These are phyloP conservation scores for Logfia minima DNA, from an alignment of 129 eudicot genomes.

Conservation along the genomic window DNA sequence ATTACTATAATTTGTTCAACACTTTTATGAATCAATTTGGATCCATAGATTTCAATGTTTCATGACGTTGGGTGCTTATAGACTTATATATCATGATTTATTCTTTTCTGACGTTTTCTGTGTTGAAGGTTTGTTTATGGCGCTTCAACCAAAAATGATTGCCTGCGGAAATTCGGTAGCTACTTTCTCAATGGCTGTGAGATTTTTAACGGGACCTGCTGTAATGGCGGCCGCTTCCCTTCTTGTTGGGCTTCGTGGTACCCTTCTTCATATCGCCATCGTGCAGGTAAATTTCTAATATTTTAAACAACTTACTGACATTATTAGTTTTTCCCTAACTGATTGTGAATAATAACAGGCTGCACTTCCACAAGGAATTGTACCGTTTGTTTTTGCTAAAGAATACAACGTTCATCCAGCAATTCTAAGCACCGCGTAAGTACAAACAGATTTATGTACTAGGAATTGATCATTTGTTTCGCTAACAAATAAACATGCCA, in stretches of 20 bases:
- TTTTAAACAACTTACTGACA: background rate
- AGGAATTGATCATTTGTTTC: too few relatives aligned
- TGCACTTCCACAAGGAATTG: conserved; percentile 98
- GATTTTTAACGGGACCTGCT: conserved; percentile 93
- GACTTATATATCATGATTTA: background rate
- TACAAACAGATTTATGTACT: background rate
- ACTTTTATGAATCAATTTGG: background rate
- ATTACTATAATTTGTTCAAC: background rate
- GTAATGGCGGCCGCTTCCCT: conserved; percentile 90
- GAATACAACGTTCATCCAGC: conserved; percentile 95
- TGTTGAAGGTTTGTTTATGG: conserved; percentile 81
- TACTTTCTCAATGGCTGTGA: conserved; percentile 80
- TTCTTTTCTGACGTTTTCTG: background rate
- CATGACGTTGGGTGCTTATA: background rate
- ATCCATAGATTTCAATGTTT: background rate
- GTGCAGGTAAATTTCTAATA: conserved; percentile 54
- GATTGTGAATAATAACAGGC: conserved; percentile 45
- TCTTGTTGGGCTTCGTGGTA: conserved; percentile 87
- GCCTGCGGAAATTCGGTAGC: conserved; percentile 93
- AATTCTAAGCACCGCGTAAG: conserved; percentile 94
- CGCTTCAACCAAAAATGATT: conserved; percentile 92
- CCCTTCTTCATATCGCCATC: conserved; percentile 80
- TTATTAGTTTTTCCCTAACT: background rate
- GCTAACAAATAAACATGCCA: background rate
- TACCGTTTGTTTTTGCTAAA: conserved; percentile 92